phyloP scores from a whole-genome alignment of 371 early-diverging fungal species.

The Thermomucor indicae-seudaticae region DNA sequence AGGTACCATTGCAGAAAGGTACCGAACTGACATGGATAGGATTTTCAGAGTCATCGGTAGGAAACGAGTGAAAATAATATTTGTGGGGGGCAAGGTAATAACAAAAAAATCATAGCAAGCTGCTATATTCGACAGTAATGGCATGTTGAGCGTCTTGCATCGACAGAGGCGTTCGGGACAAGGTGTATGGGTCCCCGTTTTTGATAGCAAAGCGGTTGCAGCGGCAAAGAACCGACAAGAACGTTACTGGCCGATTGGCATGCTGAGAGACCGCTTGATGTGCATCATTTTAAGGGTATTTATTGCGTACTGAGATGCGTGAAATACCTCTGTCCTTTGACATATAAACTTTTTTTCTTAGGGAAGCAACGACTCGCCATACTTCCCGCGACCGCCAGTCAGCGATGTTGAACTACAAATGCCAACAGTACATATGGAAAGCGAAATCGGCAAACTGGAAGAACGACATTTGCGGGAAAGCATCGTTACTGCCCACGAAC shows the following conservation, averaged over 20 bases:
- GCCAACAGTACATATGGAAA: conserved; percentile 61
- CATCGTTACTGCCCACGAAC: conserved; percentile 43
- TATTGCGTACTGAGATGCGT: not conserved
- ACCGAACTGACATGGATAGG: conserved; percentile 78
- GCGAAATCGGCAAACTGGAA: conserved; percentile 54
- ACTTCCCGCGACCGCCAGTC: conserved; percentile 72
- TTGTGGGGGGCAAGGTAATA: not conserved
- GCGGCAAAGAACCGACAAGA: conserved; percentile 23
- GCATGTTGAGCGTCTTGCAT: conserved; percentile 59
- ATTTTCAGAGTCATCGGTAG: conserved; percentile 73
- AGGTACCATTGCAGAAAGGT: conserved; percentile 61
- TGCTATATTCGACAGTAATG: conserved; percentile 62
- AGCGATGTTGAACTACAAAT: conserved; percentile 69
- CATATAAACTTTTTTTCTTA: not conserved
- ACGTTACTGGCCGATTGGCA: conserved; percentile 77
- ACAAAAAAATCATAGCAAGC: conserved; percentile 39
- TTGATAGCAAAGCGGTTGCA: conserved; percentile 50
- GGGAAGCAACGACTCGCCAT: conserved; percentile 53
- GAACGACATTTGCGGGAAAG: conserved; percentile 47
- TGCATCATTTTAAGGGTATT: conserved; percentile 63
- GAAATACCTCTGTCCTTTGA: not conserved
- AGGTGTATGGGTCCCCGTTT: conserved; percentile 72
- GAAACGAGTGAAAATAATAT: conserved; percentile 4
- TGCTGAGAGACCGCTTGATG: conserved; percentile 56
- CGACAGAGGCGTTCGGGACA: conserved; percentile 55